Conservation (phyloP, 1,284 basidiomycete species). For the Puccinia triticina region DNA sequence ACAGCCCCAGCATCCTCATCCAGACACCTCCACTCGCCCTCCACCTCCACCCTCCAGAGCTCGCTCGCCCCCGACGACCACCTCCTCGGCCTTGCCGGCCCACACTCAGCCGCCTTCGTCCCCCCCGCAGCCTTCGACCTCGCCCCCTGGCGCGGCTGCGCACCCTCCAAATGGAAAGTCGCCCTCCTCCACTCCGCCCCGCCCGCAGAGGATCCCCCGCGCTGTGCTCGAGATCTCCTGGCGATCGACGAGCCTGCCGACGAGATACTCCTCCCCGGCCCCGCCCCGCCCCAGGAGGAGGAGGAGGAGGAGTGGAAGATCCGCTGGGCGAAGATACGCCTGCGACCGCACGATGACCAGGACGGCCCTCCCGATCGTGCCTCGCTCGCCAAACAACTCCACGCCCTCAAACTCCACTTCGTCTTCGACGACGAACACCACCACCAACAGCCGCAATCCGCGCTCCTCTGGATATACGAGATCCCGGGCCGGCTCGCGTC, state of each 20-base stretch:
- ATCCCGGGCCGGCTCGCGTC: slow-evolving; percentile 29
- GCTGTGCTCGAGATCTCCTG: too few species aligned
- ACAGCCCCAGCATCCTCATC: background rate
- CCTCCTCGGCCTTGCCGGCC: slow-evolving; percentile 24
- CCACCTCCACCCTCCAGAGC: slow-evolving; percentile 5
- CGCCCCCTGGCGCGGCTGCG: slow-evolving; percentile 36
- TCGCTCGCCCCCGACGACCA: slow-evolving; percentile 28
- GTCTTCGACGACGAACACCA: background rate
- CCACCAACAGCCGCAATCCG: too few species aligned
- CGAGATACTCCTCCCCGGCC: too few species aligned
- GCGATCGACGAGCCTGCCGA: too few species aligned
- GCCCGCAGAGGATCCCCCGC: too few species aligned
- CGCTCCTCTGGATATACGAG: slow-evolving; percentile 31
- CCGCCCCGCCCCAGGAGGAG: too few species aligned
- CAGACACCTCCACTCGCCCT: background rate
- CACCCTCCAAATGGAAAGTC: slow-evolving; percentile 46
- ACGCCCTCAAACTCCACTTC: slow-evolving; percentile 1
- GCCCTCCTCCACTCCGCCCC: background rate
- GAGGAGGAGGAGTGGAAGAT: slow-evolving; percentile 50
- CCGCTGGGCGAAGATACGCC: slow-evolving; percentile 28
- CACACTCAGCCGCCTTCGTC: slow-evolving; percentile 23
- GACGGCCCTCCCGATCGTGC: background rate
- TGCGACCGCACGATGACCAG: too few species aligned
- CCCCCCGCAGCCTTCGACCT: slow-evolving; percentile 23
- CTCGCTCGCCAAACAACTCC: slow-evolving; percentile 12